A percentile compares a stretch with the other conserved stretches of the same genome.
Evolutionary conservation across 2,329 filamentous ascomycete genomes (phyloP).

Genomic region (Hypoxylon sp.): DNA sequence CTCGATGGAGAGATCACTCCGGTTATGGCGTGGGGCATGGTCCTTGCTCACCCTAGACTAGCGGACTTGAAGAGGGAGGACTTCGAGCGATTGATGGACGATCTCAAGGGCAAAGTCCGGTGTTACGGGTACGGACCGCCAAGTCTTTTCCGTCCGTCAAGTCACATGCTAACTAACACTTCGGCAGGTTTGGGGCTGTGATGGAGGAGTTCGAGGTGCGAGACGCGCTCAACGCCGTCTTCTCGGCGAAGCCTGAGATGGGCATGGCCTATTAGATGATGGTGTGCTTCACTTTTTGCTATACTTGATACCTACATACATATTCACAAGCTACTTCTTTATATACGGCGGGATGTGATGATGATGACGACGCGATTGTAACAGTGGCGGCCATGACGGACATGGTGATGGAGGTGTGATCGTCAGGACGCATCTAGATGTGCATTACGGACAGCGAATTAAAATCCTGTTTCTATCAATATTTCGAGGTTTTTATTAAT

Average conservation of each 20-base stretch:
- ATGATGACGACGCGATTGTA: slow-evolving; percentile 19
- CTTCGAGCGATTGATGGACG: slow-evolving; percentile 78
- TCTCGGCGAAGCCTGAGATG: slow-evolving; percentile 70
- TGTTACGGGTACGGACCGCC: slow-evolving; percentile 86
- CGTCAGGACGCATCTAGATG: slow-evolving; percentile 17
- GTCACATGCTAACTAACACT: slow-evolving; percentile 31
- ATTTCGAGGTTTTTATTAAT: not conserved
- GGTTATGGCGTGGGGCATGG: slow-evolving; percentile 92
- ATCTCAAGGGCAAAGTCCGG: slow-evolving; percentile 83
- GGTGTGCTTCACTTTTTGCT: not conserved
- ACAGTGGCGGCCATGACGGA: slow-evolving; percentile 9
- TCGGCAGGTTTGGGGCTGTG: slow-evolving; percentile 71
- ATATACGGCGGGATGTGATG: slow-evolving; percentile 18
- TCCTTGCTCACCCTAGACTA: slow-evolving; percentile 80
- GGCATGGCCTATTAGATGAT: slow-evolving; percentile 44
- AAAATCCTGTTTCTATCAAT: slow-evolving; percentile 12
- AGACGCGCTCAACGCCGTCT: slow-evolving; percentile 81
- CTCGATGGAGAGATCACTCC: slow-evolving; percentile 94
- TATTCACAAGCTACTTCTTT: not conserved
- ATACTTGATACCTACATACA: not conserved
- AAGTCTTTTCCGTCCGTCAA: too few relatives aligned
- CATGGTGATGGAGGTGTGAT: slow-evolving; percentile 15
- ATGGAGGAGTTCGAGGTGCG: slow-evolving; percentile 78
- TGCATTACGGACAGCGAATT: slow-evolving; percentile 9
- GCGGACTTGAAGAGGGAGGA: slow-evolving; percentile 76